Evolutionary conservation across 2,329 filamentous ascomycete species (phyloP), one percentile per base, ranked within the genome.

Genomic region (Pestalotiopsis sp.): DNA sequence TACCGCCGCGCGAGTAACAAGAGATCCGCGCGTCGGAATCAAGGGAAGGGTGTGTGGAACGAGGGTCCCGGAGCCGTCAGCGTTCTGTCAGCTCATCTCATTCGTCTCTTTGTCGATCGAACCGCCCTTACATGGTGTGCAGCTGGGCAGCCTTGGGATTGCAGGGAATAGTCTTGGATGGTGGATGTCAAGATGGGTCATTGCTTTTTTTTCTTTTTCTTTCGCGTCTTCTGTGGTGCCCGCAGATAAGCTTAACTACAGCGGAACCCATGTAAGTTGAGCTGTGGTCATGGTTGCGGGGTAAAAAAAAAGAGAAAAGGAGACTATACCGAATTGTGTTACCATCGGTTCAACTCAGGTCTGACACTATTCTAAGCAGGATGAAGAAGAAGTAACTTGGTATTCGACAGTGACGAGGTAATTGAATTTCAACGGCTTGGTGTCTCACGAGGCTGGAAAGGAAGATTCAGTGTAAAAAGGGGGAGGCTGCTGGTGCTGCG

Each of bases 261-360:
- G 27, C n/a, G 25, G 11, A n/a, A 20, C 31, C 27, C 59, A 41
- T 38, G 59, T 36, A 52, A 52, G 17, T 52, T 9, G 20, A 62
- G 27, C 14, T 59, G 57, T 27, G 31, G 31, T 62, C 59, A 62
- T 62, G 25, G 31, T 62, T 39, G 59, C 59, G 59, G 59, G 59
- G 59, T 62, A 39, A 62, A 36, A 20, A 20, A n/a, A 36, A 20
- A 12, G 11, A 38, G 17, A 36, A 20, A 38, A 62, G 31, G 31
- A 39, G 20, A 31, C 12, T 12, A 38, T 36, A 36, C 31, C 31
- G 7, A n/a, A 20, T 31, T 12, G 27, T 39, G 27, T 20, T 31
- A 17, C 27, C 59, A 31, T 36, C 7, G 31, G 31, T 36, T 36
- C 7, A 20, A n/a, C 20, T 36, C 27, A 62, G 27, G 59, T 39